Base-by-base conservation (phyloP, 2,329 filamentous ascomycete species). In the Lizonia empirigonia region DNA sequence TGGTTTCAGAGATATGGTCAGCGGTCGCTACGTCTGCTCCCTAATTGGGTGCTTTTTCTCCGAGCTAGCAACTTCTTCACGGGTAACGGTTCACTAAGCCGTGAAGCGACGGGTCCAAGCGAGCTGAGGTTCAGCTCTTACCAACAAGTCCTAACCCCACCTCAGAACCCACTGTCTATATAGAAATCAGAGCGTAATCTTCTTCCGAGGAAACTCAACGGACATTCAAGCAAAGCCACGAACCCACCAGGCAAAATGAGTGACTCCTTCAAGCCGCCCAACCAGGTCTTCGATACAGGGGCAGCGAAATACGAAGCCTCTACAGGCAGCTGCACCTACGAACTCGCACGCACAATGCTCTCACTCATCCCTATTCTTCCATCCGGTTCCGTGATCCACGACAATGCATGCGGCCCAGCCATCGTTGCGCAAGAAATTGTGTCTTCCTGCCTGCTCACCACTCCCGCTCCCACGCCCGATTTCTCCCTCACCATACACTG, bases 401-500 rank as follows among this genome's bases (percentile, higher is more conserved):
- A 69, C 38, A 69, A 67, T 27, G 66, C 65, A 0, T 67, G 64
- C 45, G 63, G 64, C 9, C 50, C 60, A 7, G 66, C 64, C 32
- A 54, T 65, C 15, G 56, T 62, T 7, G 52, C 63, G 7, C 42
- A 59, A 30, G 59, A 59, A 23, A 37, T 67, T 26, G 4, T 38
- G 9, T 20, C 24, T 10, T 26, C n/a, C 4, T 3, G 18, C 2
- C 24, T 38, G 6, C 33, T 38, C 19, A 20, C 24, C 26, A 24
- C 37, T 9, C 6, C 33, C 7, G 12, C 16, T 0, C 42, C 42
- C 4, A n/a, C 22, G 3, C 24, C 42, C 8, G 8, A 13, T 20
- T 38, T 16, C 33, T 16, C 24, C 1, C 34, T 55, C 2, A 44
- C 35, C 15, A 51, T 63, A 13, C 35, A 48, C 30, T 55, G 49